phyloP scores from a whole-genome alignment of 176 grass and related monocot species.

The Poa pratensis region DNA sequence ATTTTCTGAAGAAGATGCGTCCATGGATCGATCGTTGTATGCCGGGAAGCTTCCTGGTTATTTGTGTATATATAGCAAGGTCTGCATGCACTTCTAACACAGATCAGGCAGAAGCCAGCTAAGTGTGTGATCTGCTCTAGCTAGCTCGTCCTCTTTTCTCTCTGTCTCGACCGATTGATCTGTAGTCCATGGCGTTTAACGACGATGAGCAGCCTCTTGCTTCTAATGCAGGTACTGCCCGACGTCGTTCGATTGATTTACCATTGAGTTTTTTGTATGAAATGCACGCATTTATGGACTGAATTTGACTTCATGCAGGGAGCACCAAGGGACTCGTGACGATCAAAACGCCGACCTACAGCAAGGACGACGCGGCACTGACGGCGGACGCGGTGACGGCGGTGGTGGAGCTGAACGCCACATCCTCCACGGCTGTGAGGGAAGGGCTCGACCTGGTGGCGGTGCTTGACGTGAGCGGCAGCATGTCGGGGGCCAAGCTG shows the following conservation, averaged over 20 bases:
- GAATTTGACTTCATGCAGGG: no score
- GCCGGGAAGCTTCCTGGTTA: neutral
- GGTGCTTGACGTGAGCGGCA: slow-evolving; percentile 19
- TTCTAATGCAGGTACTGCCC: no score
- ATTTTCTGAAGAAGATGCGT: neutral
- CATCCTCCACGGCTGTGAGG: neutral
- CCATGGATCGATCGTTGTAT: neutral
- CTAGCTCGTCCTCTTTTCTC: neutral
- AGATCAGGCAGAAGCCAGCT: neutral
- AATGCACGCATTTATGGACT: no score
- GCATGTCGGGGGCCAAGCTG: neutral
- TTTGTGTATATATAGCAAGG: neutral
- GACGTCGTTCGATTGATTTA: no score
- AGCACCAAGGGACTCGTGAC: neutral
- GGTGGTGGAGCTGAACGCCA: slow-evolving; percentile 27
- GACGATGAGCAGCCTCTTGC: no score
- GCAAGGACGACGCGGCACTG: neutral
- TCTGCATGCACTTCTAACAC: neutral
- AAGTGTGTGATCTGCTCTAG: neutral
- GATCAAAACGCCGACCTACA: neutral
- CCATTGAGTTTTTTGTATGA: no score
- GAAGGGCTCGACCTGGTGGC: slow-evolving; percentile 28
- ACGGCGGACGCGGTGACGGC: neutral
- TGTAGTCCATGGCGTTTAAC: no score
- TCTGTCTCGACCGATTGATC: neutral